Evolutionary conservation across 106 monocot species (phyloP), one percentile per base, ranked within the genome.

Genomic region (Allium fistulosum): DNA sequence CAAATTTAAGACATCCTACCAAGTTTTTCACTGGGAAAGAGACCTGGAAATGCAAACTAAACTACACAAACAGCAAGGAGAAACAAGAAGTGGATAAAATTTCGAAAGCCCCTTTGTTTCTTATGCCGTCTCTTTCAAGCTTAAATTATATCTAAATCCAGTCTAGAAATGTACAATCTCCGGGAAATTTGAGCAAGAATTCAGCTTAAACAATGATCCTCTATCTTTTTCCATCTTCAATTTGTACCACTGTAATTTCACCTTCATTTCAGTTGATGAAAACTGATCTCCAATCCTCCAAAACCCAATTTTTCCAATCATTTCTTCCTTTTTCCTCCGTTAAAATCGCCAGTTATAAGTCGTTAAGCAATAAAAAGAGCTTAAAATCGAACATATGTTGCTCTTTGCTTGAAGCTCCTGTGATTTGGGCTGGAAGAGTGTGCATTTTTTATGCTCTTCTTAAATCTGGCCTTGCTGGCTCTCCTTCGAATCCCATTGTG

Each of bases 381-480:
- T 10, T 58, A 26, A 12, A 16, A 27, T 56, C 81, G 11, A 75
- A 78, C 26, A 78, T 80, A 51, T 50, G 79, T 11, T 78, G 85
- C 52, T 81, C 82, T 18, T 67, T 96, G 77, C 67, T 96, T 22
- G 88, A 92, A 63, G 69, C 53, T 58, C 96, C 91, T 4, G 78
- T 92, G 50, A 67, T 92, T 10, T 96, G 96, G 96, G 88, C 77
- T 63, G 84, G 88, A 28, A 81, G 91, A 72, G 72, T 96, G 49
- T 88, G 85, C 74, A 46, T 96, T 72, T 91, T 84, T 73, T 96
- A 96, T 50, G 85, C 80, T 61, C 67, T 67, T 59, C 70, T 96
- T 63, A 91, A 85, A 76, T 52, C 80, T 46, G 97, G 97, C 11
- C 80, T 92, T 48, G 92, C 79, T 53, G 92, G 97, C n/a, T 92